A percentile compares a stretch with the other conserved stretches of the same genome.
These are phyloP conservation scores for Inonotus hispidus DNA, from an alignment of 1,284 basidiomycete species.

Conservation along the genomic window DNA sequence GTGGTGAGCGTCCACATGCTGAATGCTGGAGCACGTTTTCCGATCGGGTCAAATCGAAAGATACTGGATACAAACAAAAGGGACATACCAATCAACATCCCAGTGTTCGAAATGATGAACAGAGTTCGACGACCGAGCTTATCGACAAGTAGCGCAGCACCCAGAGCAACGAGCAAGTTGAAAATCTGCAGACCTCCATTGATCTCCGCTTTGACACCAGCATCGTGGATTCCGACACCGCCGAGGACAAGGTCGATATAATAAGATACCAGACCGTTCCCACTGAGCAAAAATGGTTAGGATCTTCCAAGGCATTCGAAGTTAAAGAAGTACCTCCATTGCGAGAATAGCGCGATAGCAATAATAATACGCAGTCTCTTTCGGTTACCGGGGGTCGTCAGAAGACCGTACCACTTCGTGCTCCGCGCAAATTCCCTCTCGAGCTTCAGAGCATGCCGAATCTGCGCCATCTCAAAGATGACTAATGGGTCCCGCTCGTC, in stretches of 20 bases:
- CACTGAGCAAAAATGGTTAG: neutral
- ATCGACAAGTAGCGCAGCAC: conserved; percentile 54
- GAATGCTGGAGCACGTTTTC: conserved; percentile 37
- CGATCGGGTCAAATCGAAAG: neutral
- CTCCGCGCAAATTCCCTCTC: conserved; percentile 46
- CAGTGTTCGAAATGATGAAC: conserved; percentile 55
- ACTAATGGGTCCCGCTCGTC: conserved; percentile 50
- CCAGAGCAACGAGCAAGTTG: conserved; percentile 61
- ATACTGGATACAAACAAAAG: neutral
- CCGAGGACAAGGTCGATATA: conserved; percentile 69
- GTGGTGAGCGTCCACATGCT: conserved; percentile 53
- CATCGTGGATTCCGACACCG: conserved; percentile 44
- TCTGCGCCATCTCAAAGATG: conserved; percentile 56
- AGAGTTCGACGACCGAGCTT: conserved; percentile 55
- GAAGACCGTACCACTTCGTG: conserved; percentile 55
- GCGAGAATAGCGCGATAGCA: conserved; percentile 66
- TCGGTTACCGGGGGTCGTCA: conserved; percentile 57
- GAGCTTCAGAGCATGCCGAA: conserved; percentile 54
- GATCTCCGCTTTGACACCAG: conserved; percentile 22
- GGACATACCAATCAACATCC: conserved; percentile 48
- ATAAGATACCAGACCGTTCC: conserved; percentile 53
- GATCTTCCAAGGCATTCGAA: neutral
- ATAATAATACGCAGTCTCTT: conserved; percentile 65
- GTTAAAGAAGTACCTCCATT: conserved; percentile 40
- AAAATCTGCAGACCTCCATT: conserved; percentile 60